These are phyloP conservation scores for Euphorbia celastroides DNA, from an alignment of 441 rosid species.

Conservation along the genomic window DNA sequence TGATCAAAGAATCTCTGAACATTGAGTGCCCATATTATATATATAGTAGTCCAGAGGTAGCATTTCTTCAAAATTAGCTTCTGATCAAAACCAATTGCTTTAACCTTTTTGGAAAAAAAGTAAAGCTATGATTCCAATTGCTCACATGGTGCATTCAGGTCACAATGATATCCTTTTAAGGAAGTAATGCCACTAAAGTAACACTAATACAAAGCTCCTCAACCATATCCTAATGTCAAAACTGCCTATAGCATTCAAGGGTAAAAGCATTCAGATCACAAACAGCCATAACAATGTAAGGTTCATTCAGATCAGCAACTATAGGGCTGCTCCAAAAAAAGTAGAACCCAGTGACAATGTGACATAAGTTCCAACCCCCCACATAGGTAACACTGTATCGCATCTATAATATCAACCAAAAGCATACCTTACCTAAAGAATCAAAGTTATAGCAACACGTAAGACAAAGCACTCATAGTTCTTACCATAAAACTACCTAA, in stretches of 20 bases:
- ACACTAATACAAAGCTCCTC: conserved; percentile 1
- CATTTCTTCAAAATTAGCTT: neutral
- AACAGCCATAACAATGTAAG: neutral
- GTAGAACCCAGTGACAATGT: neutral
- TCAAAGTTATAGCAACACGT: neutral
- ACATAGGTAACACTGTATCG: neutral
- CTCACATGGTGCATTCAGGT: neutral
- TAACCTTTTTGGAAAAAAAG: neutral
- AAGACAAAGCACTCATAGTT: conserved; percentile 11
- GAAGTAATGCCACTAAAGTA: neutral
- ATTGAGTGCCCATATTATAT: neutral
- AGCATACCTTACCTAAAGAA: neutral
- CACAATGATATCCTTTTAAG: neutral
- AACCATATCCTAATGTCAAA: neutral
- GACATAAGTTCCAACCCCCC: conserved; percentile 2
- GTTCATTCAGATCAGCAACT: neutral
- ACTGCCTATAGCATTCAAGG: neutral
- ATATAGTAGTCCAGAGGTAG: too few species aligned
- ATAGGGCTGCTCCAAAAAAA: neutral
- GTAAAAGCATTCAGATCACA: neutral
- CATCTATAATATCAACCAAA: neutral
- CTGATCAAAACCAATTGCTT: neutral
- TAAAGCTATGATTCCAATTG: neutral
- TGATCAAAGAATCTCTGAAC: neutral
- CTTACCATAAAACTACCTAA: neutral